phyloP scores from a whole-genome alignment of 2,329 filamentous ascomycete genomes.

The Fusarium anthophilum region DNA sequence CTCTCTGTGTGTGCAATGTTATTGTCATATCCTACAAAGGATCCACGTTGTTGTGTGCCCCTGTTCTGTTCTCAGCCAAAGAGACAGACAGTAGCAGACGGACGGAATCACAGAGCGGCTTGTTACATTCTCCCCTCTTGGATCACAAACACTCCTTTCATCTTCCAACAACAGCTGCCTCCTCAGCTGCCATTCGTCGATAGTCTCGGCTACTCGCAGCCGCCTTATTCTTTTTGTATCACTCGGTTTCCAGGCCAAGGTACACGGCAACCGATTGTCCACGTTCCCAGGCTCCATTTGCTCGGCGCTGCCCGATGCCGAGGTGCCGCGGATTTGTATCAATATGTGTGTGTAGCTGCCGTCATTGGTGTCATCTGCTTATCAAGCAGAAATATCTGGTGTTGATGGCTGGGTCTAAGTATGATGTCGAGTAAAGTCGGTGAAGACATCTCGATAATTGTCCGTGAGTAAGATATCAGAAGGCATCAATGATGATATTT shows the following conservation, averaged over 20 bases:
- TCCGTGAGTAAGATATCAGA: neutral
- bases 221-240: slow-evolving; percentile 23
- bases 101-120: slow-evolving; percentile 27
- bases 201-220: slow-evolving; percentile 29
- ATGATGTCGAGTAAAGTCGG: neutral
- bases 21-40: neutral
- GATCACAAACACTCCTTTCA: slow-evolving; percentile 22
- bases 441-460: neutral
- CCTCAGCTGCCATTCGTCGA: slow-evolving; percentile 9
- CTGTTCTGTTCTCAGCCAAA: neutral
- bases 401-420: neutral
- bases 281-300: slow-evolving; percentile 22
- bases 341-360: neutral
- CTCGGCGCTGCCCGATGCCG: slow-evolving; percentile 20
- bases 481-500: neutral
- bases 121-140: slow-evolving; percentile 22
- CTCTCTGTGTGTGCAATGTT: neutral
- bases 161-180: neutral
- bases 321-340: slow-evolving; percentile 7
- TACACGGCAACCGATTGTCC: slow-evolving; percentile 8
- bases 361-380: slow-evolving; percentile 10
- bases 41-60: slow-evolving; percentile 8
- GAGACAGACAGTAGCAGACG: neutral
- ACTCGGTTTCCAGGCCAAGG: slow-evolving; percentile 31
- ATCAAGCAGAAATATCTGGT: neutral